These are phyloP conservation scores for Hirsutella thompsonii DNA, from an alignment of 2,329 filamentous ascomycete species.

Conservation along the genomic window DNA sequence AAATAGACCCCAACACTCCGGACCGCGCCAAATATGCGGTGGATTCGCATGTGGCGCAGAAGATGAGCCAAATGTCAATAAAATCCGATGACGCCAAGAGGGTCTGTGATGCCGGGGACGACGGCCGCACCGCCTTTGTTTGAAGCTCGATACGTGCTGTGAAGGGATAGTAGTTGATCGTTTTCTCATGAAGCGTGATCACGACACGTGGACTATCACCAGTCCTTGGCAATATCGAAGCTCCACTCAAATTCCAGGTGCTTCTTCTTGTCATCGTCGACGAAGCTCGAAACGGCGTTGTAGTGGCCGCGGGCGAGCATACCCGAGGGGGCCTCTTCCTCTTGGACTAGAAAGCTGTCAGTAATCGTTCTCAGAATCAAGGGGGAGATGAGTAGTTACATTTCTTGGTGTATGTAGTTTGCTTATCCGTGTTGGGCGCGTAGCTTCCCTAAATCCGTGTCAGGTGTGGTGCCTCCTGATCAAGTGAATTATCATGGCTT, in stretches of 20 bases:
- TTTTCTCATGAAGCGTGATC: constrained; percentile 8
- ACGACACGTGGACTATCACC: constrained; percentile 38
- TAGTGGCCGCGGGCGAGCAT: constrained; percentile 88
- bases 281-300: constrained; percentile 76
- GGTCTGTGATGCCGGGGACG: background rate
- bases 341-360: constrained; percentile 49
- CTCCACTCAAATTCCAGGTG: constrained; percentile 93
- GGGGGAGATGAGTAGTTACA: constrained; percentile 47
- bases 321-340: constrained; percentile 83
- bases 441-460: constrained; percentile 59
- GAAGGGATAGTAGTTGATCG: constrained; percentile 4
- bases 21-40: too few relatives aligned
- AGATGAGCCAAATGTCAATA: background rate
- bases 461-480: background rate
- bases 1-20: too few relatives aligned
- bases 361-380: background rate
- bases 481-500: constrained; percentile 8
- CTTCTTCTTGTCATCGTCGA: constrained; percentile 86
- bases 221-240: constrained; percentile 95
- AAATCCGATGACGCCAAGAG: background rate
- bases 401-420: constrained; percentile 75
- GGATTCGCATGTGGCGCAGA: too few relatives aligned
- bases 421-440: constrained; percentile 81
- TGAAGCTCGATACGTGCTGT: background rate
- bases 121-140: background rate